Evolutionary conservation across 2,329 filamentous ascomycete species (phyloP).

Genomic region (Leptographium procerum): DNA sequence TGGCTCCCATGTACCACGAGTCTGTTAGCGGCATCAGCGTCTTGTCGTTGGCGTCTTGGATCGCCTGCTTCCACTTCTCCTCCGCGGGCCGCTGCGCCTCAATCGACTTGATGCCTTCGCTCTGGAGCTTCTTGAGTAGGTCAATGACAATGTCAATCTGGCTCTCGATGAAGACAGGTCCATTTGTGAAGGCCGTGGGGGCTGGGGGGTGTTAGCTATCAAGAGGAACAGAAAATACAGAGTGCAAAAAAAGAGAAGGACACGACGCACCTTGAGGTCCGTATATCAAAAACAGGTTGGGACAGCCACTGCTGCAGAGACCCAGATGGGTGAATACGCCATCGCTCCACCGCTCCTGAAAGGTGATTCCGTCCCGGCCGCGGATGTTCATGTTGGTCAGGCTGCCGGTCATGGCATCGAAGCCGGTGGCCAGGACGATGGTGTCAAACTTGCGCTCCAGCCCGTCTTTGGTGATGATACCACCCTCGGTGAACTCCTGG

Average conservation of each 20-base stretch:
- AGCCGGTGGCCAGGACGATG: conserved; percentile 23
- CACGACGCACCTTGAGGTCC: conserved; percentile 8
- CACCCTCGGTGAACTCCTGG: conserved; percentile 23
- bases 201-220: neutral
- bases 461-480: conserved; percentile 27
- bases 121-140: conserved; percentile 6
- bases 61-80: conserved; percentile 8
- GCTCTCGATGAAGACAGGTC: conserved; percentile 7
- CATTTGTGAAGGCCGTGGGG: conserved; percentile 13
- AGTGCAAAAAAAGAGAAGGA: neutral
- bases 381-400: conserved; percentile 19
- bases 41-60: conserved; percentile 10
- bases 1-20: conserved; percentile 15
- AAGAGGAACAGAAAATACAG: neutral
- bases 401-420: conserved; percentile 22
- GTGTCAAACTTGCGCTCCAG: conserved; percentile 24
- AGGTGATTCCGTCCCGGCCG: conserved; percentile 15
- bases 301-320: conserved; percentile 10
- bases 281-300: conserved; percentile 12
- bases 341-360: conserved; percentile 22
- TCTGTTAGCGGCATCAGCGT: conserved; percentile 11
- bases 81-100: conserved; percentile 9
- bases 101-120: conserved; percentile 7
- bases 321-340: conserved; percentile 20
- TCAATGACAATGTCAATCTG: conserved; percentile 12